A percentile compares a stretch with the other conserved stretches of the same genome.
Evolutionary conservation across 2,329 filamentous ascomycete genomes (phyloP).

Genomic region (Westerdykella aurantiaca): DNA sequence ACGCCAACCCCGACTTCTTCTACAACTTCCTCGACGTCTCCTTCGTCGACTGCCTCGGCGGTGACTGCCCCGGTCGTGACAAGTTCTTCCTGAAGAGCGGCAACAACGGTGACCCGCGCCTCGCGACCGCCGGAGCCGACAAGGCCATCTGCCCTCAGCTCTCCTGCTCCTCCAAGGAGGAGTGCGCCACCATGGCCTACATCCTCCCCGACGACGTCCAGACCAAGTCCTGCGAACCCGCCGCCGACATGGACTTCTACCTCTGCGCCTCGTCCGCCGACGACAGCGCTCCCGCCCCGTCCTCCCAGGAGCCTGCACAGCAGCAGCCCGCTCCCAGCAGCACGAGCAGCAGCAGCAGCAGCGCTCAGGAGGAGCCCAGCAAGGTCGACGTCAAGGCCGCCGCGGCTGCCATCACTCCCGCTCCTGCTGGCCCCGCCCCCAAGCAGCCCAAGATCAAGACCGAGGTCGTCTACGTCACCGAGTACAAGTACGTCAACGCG

Average conservation of each 20-base stretch:
- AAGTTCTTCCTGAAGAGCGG: constrained; percentile 31
- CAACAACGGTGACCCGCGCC: constrained; percentile 9
- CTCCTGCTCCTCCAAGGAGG: constrained; percentile 15
- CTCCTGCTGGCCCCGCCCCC: constrained; percentile 7
- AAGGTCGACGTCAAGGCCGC: constrained; percentile 8
- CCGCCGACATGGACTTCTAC: constrained; percentile 29
- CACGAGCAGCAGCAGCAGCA: constrained; percentile 4
- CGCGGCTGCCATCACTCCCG: constrained; percentile 22
- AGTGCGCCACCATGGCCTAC: constrained; percentile 29
- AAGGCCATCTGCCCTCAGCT: constrained; percentile 31
- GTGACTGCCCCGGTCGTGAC: constrained; percentile 31
- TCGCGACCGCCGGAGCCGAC: constrained; percentile 11
- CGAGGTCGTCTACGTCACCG: constrained; percentile 29
- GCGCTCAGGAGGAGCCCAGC: constrained; percentile 6
- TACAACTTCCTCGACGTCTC: constrained; percentile 36
- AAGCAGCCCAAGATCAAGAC: constrained; percentile 22
- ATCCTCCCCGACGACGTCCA: constrained; percentile 27
- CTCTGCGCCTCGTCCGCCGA: constrained; percentile 28
- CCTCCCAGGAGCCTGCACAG: constrained; percentile 1
- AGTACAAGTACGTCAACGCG: constrained; percentile 22
- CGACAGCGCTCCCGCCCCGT: constrained; percentile 10
- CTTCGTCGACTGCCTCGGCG: constrained; percentile 30
- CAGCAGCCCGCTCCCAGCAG: constrained; percentile 9
- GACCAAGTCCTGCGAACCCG: constrained; percentile 28
- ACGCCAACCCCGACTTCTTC: constrained; percentile 5